A percentile compares a stretch with the other conserved stretches of the same genome.
phyloP scores from a whole-genome alignment of 2,329 filamentous ascomycete species.

The Chaetomiaceae sp. region DNA sequence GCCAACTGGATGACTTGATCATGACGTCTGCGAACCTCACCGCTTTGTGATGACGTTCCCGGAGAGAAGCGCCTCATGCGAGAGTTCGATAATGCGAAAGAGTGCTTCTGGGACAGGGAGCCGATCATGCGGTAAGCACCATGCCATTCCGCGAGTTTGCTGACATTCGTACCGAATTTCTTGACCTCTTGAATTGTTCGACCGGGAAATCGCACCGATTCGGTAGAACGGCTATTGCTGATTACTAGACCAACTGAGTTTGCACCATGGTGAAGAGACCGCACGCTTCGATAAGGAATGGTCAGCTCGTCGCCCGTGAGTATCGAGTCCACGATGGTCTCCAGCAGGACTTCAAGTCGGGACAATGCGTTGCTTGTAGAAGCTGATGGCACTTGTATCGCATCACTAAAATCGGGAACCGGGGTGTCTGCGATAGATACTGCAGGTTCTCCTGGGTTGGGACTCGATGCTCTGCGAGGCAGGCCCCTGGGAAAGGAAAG shows the following conservation, averaged over 20 bases:
- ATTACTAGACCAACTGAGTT: background rate
- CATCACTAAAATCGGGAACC: background rate
- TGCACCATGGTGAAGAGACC: background rate
- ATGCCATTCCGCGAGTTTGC: no score
- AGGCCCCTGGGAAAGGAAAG: background rate
- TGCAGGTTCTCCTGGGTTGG: background rate
- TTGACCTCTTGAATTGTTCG: slow-evolving; percentile 40
- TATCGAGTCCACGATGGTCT: slow-evolving; percentile 20
- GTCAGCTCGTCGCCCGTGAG: slow-evolving; percentile 10
- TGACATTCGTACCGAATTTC: slow-evolving; percentile 42
- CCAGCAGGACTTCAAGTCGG: slow-evolving; percentile 18
- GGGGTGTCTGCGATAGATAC: background rate
- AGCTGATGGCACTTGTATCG: background rate
- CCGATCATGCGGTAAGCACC: no score
- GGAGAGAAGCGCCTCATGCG: slow-evolving; percentile 51
- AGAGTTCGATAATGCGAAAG: slow-evolving; percentile 52
- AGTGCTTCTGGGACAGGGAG: slow-evolving; percentile 52
- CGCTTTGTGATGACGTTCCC: slow-evolving; percentile 56
- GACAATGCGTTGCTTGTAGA: slow-evolving; percentile 7
- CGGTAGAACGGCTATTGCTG: background rate
- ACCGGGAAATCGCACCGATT: slow-evolving; percentile 40
- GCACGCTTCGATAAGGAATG: slow-evolving; percentile 18
- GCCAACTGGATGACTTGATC: background rate
- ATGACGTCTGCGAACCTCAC: slow-evolving; percentile 32
- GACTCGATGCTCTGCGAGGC: background rate